phyloP scores from a whole-genome alignment of 495 filamentous ascomycete species.

The Parmelia sp. region DNA sequence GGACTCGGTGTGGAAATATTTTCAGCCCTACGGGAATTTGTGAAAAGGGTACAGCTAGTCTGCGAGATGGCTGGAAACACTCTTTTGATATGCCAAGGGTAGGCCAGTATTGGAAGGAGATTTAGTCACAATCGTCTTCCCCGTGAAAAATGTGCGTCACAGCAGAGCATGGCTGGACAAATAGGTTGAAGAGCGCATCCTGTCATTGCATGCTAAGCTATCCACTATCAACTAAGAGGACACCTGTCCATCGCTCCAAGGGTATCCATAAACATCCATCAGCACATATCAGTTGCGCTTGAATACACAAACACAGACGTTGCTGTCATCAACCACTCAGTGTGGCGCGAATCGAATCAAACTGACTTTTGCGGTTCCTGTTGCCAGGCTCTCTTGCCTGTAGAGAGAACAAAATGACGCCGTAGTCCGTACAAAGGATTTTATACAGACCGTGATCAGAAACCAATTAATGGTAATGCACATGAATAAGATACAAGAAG shows the following conservation, averaged over 20 bases:
- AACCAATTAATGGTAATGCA: conserved; percentile 11
- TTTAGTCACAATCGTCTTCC: too few species aligned
- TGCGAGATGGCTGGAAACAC: too few species aligned
- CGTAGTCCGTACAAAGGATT: conserved; percentile 5
- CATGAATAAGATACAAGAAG: conserved; percentile 15
- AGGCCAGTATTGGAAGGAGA: too few species aligned
- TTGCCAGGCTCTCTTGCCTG: conserved; percentile 3
- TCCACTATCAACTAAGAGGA: neutral
- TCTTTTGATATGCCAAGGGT: too few species aligned
- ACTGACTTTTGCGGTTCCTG: neutral
- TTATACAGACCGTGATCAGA: conserved; percentile 13
- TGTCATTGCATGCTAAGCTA: conserved; percentile 5
- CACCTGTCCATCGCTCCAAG: neutral
- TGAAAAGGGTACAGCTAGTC: neutral
- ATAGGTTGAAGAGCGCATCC: neutral
- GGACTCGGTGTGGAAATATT: neutral
- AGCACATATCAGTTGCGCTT: neutral
- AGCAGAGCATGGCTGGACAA: too few species aligned
- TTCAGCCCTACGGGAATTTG: conserved; percentile 9
- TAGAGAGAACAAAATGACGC: conserved; percentile 1
- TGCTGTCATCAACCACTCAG: neutral
- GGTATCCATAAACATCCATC: conserved; percentile 2
- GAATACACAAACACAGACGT: neutral
- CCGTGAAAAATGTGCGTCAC: too few species aligned
- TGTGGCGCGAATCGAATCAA: neutral